Conservation (phyloP, 2,329 filamentous ascomycete species). For the Xylariaceae sp. region DNA sequence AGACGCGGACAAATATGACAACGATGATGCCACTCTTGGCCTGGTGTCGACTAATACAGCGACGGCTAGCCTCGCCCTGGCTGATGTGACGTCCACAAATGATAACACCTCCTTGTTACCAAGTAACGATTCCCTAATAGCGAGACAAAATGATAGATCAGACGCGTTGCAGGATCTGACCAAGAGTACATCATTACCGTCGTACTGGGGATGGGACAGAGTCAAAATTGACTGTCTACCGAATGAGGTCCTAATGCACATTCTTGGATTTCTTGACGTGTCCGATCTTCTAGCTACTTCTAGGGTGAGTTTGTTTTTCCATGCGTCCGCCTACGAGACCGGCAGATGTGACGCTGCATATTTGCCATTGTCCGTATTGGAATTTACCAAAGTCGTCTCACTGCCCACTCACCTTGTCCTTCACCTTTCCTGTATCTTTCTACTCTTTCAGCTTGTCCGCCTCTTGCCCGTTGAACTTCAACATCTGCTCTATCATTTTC, state of each 20-base stretch:
- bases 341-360: too few species aligned
- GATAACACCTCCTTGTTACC: constrained; percentile 11
- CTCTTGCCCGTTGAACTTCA: not conserved
- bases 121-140: constrained; percentile 10
- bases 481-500: too few species aligned
- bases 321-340: not conserved
- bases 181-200: constrained; percentile 16
- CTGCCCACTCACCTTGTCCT: constrained; percentile 6
- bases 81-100: constrained; percentile 7
- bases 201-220: constrained; percentile 24
- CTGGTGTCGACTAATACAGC: not conserved
- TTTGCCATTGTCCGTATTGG: too few species aligned
- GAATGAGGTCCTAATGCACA: constrained; percentile 55
- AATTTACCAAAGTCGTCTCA: constrained; percentile 7
- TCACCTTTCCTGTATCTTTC: not conserved
- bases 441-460: constrained; percentile 5
- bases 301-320: constrained; percentile 44
- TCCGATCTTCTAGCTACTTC: constrained; percentile 55
- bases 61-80: constrained; percentile 8
- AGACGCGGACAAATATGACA: constrained; percentile 10
- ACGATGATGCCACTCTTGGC: constrained; percentile 2
- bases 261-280: constrained; percentile 56
- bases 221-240: constrained; percentile 44
- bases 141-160: constrained; percentile 15
- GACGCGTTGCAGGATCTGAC: constrained; percentile 16